Evolutionary conservation across 2,329 filamentous ascomycete species (phyloP).

Genomic region (Fusarium sacchari): DNA sequence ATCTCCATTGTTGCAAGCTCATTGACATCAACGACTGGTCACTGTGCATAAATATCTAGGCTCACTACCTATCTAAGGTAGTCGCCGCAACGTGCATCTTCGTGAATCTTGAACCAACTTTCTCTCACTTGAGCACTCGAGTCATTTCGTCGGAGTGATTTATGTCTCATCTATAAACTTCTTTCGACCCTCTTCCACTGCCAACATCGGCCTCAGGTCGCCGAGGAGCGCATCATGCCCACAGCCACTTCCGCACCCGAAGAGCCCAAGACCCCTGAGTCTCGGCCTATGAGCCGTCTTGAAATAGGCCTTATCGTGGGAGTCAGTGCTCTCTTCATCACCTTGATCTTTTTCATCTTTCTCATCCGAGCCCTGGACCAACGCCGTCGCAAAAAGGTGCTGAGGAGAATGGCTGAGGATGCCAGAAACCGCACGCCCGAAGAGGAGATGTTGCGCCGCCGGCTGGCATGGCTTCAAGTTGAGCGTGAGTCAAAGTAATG

Average conservation of each 20-base stretch:
- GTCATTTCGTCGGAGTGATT: background rate
- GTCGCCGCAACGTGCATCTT: background rate
- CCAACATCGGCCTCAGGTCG: background rate
- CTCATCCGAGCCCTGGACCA: conserved; percentile 31
- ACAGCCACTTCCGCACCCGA: background rate
- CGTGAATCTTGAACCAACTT: background rate
- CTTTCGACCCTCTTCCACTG: background rate
- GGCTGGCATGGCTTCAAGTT: background rate
- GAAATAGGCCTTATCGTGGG: conserved; percentile 45
- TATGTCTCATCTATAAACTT: background rate
- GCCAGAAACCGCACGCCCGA: conserved; percentile 3
- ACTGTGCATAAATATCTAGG: background rate
- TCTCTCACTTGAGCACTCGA: background rate
- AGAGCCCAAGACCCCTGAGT: background rate
- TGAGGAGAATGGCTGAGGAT: conserved; percentile 20
- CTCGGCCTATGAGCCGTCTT: conserved; percentile 31
- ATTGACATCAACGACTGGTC: background rate
- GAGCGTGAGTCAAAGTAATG: conserved; percentile 9
- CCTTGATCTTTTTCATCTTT: conserved; percentile 39
- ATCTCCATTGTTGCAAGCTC: background rate
- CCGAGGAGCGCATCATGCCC: background rate
- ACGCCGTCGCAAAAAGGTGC: conserved; percentile 7
- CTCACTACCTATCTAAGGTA: background rate
- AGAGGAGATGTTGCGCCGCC: background rate
- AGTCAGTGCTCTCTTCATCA: conserved; percentile 36